Conservation (phyloP, 2,329 filamentous ascomycete genomes). For the Exophiala spinifera region DNA sequence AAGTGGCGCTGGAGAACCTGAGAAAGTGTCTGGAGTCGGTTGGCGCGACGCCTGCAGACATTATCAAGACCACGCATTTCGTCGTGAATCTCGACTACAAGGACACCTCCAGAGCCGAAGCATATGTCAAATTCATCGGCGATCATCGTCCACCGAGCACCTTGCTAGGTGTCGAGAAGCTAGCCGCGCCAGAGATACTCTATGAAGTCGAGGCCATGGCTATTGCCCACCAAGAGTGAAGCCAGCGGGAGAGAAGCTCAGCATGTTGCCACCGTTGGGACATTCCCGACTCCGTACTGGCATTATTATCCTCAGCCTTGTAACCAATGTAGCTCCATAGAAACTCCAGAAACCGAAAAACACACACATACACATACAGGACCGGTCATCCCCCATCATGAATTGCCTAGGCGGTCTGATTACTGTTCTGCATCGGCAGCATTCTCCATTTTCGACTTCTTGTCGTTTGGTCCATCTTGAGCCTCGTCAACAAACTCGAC, state of each 20-base stretch:
- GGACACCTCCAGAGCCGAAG: slow-evolving; percentile 13
- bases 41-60: slow-evolving; percentile 17
- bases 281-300: not conserved
- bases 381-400: not conserved
- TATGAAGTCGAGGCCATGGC: slow-evolving; percentile 23
- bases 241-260: not conserved
- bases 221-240: slow-evolving; percentile 15
- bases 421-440: slow-evolving; percentile 16
- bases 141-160: slow-evolving; percentile 17
- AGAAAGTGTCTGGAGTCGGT: slow-evolving; percentile 18
- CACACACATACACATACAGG: not conserved
- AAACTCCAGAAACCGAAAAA: too few relatives aligned
- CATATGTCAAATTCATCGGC: slow-evolving; percentile 14
- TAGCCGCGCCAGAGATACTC: slow-evolving; percentile 14
- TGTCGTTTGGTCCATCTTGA: slow-evolving; percentile 12
- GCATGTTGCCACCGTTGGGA: not conserved
- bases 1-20: slow-evolving; percentile 19
- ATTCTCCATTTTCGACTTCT: slow-evolving; percentile 25
- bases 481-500: slow-evolving; percentile 24
- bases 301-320: not conserved
- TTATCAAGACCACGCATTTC: slow-evolving; percentile 21
- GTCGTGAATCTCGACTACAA: slow-evolving; percentile 19
- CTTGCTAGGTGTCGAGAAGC: slow-evolving; percentile 17
- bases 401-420: too few relatives aligned
- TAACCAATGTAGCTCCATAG: not conserved